Conservation (phyloP, 1,284 basidiomycete species). For the Malassezia restricta region DNA sequence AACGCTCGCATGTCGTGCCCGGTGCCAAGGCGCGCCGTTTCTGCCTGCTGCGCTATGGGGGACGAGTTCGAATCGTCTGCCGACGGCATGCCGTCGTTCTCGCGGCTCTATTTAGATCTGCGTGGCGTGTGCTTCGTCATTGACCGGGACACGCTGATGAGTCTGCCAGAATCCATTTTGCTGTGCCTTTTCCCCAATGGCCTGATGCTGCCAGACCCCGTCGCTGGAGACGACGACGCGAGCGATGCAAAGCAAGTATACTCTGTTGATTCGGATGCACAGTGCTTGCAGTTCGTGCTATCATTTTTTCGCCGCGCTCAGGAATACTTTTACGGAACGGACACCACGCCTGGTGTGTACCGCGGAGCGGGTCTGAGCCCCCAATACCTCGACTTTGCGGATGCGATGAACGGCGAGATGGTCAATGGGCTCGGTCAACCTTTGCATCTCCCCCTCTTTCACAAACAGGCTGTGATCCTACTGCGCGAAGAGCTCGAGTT, state of each 20-base stretch:
- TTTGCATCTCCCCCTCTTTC: slow-evolving; percentile 58
- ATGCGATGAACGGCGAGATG: slow-evolving; percentile 28
- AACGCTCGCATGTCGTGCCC: background rate
- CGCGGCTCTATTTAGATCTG: slow-evolving; percentile 77
- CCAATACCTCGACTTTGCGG: slow-evolving; percentile 29
- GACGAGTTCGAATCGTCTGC: background rate
- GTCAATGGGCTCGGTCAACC: slow-evolving; percentile 5
- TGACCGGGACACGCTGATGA: slow-evolving; percentile 96
- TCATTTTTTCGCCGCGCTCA: slow-evolving; percentile 78
- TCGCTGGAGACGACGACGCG: slow-evolving; percentile 35
- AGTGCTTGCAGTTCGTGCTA: slow-evolving; percentile 85
- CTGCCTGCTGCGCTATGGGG: background rate
- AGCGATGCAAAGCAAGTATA: slow-evolving; percentile 80
- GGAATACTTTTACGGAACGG: slow-evolving; percentile 80
- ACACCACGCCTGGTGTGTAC: slow-evolving; percentile 63
- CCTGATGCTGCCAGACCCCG: slow-evolving; percentile 61
- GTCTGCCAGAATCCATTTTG: slow-evolving; percentile 88
- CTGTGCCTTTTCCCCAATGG: slow-evolving; percentile 96
- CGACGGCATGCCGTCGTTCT: slow-evolving; percentile 48
- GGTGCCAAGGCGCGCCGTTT: background rate
- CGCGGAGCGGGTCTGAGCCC: slow-evolving; percentile 20
- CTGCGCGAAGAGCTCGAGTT: slow-evolving; percentile 96
- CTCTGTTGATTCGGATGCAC: slow-evolving; percentile 91
- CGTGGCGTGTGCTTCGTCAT: slow-evolving; percentile 83
- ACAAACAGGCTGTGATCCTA: slow-evolving; percentile 96